These are phyloP conservation scores for Lepiota venenata DNA, from an alignment of 768 basidiomycete species.

Conservation along the genomic window DNA sequence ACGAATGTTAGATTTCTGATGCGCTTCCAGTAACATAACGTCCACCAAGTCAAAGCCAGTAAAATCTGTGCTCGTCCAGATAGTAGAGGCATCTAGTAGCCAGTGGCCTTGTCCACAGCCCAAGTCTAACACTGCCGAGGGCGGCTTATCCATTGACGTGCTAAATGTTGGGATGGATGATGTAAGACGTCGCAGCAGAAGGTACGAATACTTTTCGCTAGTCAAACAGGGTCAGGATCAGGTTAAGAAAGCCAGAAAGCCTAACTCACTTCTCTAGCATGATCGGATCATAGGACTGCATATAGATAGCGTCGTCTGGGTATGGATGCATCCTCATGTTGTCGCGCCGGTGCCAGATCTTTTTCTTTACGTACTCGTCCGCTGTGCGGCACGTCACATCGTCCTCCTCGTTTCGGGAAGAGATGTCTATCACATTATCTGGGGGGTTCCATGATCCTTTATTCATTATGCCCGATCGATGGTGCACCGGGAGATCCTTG, in stretches of 20 bases:
- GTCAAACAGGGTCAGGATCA: slow-evolving; percentile 11
- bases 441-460: neutral
- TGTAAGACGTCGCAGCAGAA: slow-evolving; percentile 54
- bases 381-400: slow-evolving; percentile 14
- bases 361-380: slow-evolving; percentile 27
- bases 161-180: slow-evolving; percentile 60
- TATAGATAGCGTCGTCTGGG: slow-evolving; percentile 47
- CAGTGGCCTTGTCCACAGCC: slow-evolving; percentile 76
- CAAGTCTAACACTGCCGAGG: slow-evolving; percentile 61
- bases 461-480: neutral
- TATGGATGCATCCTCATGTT: slow-evolving; percentile 58
- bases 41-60: slow-evolving; percentile 67
- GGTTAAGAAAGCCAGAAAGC: neutral
- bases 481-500: slow-evolving; percentile 6
- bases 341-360: slow-evolving; percentile 35
- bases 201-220: slow-evolving; percentile 61
- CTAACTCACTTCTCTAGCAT: slow-evolving; percentile 51
- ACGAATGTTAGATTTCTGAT: slow-evolving; percentile 36
- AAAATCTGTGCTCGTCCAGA: slow-evolving; percentile 60
- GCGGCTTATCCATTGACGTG: slow-evolving; percentile 43
- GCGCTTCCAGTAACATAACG: slow-evolving; percentile 35
- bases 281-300: slow-evolving; percentile 62
- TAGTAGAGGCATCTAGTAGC: slow-evolving; percentile 55
- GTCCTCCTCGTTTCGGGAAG: slow-evolving; percentile 15
- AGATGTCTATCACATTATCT: neutral